These are phyloP conservation scores for Xylariaceae sp. DNA, from an alignment of 2,329 filamentous ascomycete species.

Conservation along the genomic window DNA sequence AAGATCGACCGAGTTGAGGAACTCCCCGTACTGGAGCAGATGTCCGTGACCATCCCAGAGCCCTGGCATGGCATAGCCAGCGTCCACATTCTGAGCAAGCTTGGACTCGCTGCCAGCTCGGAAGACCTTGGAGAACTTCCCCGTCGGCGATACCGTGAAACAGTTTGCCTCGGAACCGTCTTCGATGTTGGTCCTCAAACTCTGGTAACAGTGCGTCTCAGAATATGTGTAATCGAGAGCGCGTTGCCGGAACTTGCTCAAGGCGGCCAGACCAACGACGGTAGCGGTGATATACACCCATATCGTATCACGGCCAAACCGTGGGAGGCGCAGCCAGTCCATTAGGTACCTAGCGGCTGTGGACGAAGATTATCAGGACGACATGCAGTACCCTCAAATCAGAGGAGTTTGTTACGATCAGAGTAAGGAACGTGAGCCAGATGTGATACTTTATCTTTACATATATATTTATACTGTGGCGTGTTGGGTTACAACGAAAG, in stretches of 20 bases:
- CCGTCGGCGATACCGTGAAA: constrained; percentile 48
- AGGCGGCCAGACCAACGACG: constrained; percentile 19
- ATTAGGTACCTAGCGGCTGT: too few species aligned
- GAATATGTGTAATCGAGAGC: constrained; percentile 18
- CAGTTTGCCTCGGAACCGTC: constrained; percentile 41
- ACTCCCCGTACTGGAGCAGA: constrained; percentile 62
- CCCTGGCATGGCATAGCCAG: constrained; percentile 59
- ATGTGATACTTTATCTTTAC: too few species aligned
- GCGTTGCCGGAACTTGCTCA: constrained; percentile 18
- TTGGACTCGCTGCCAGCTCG: constrained; percentile 25
- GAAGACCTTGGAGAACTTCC: constrained; percentile 47
- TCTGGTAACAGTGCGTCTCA: constrained; percentile 39
- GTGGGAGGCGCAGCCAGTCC: constrained; percentile 15
- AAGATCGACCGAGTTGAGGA: constrained; percentile 60
- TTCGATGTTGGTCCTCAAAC: constrained; percentile 38
- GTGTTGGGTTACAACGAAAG: too few species aligned
- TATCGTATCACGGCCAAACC: constrained; percentile 5
- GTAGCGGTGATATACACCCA: constrained; percentile 14
- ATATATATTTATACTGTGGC: too few species aligned
- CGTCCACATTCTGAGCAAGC: constrained; percentile 26
- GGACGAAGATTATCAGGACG: too few species aligned
- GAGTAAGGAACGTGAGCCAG: too few species aligned
- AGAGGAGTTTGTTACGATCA: too few species aligned
- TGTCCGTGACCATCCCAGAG: constrained; percentile 71
- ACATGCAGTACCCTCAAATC: too few species aligned